Evolutionary conservation across 2,329 filamentous ascomycete species (phyloP).

Genomic region (Calonectria pseudoreteaudii): DNA sequence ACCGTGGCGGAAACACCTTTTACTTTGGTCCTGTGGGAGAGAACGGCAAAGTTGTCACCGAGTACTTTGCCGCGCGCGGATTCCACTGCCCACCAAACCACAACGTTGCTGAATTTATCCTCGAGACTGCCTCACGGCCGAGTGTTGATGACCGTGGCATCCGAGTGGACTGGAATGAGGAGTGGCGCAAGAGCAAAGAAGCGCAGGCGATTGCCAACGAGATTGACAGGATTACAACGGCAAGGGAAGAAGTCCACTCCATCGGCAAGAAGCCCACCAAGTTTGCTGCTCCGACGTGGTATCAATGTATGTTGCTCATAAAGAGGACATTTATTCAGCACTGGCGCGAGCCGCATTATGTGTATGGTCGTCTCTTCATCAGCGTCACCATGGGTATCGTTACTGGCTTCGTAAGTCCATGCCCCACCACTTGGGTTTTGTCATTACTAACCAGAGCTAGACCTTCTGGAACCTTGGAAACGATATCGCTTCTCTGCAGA

Average conservation of each 20-base stretch:
- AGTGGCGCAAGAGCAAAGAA: conserved; percentile 76
- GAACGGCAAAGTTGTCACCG: conserved; percentile 57
- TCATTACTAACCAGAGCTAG: background rate
- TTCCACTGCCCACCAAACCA: conserved; percentile 69
- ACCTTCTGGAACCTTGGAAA: conserved; percentile 78
- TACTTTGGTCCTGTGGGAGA: conserved; percentile 64
- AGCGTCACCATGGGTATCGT: conserved; percentile 78
- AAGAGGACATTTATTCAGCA: conserved; percentile 77
- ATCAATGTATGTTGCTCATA: conserved; percentile 74
- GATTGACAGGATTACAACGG: conserved; percentile 55
- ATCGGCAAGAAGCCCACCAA: conserved; percentile 52
- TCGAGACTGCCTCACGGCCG: conserved; percentile 55
- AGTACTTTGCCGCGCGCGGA: conserved; percentile 69
- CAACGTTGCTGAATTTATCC: conserved; percentile 62
- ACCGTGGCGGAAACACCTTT: conserved; percentile 60
- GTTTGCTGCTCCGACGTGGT: conserved; percentile 72
- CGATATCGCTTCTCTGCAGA: conserved; percentile 75
- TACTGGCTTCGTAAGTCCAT: conserved; percentile 70
- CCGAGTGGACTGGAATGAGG: conserved; percentile 77
- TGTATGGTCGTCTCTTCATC: conserved; percentile 81
- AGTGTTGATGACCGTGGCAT: conserved; percentile 47
- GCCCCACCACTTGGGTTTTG: background rate
- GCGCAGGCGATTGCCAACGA: conserved; percentile 69
- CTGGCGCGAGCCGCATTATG: conserved; percentile 80
- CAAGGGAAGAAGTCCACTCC: background rate